Evolutionary conservation across 768 basidiomycete genomes (phyloP).

Genomic region (Leccinum boreale): DNA sequence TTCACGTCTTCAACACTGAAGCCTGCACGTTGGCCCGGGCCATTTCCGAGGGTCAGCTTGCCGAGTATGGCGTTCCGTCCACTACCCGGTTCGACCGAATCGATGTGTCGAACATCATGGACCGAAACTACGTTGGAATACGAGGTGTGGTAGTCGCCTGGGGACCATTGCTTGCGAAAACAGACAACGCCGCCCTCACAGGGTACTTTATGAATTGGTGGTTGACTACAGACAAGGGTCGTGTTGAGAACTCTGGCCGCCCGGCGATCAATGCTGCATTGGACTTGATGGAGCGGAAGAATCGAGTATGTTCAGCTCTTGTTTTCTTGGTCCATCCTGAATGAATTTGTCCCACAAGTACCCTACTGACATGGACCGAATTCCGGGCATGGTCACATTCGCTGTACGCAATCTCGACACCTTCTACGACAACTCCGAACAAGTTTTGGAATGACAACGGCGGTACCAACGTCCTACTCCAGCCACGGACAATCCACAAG

Average conservation of each 20-base stretch:
- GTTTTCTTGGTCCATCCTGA: neutral
- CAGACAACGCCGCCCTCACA: constrained; percentile 32
- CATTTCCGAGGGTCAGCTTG: constrained; percentile 23
- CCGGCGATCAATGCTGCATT: neutral
- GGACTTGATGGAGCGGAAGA: constrained; percentile 9
- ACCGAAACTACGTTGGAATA: constrained; percentile 34
- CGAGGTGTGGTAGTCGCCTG: constrained; percentile 31
- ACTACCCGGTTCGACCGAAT: constrained; percentile 41
- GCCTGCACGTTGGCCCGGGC: constrained; percentile 39
- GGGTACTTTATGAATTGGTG: constrained; percentile 51
- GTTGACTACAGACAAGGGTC: neutral
- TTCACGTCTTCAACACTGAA: constrained; percentile 36
- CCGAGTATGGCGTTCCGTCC: constrained; percentile 20
- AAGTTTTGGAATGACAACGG: constrained; percentile 28
- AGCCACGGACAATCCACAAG: constrained; percentile 26
- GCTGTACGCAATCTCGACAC: constrained; percentile 9
- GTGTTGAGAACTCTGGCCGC: constrained; percentile 6
- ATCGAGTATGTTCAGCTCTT: constrained; percentile 11
- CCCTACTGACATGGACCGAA: neutral
- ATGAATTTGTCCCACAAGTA: constrained; percentile 9
- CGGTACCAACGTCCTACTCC: constrained; percentile 18
- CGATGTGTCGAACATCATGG: constrained; percentile 36
- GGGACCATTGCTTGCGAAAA: constrained; percentile 35
- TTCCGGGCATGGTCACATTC: neutral
- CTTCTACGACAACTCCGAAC: constrained; percentile 40